These are phyloP conservation scores for Rhizopogon sp. DNA, from an alignment of 768 basidiomycete genomes.

Conservation along the genomic window DNA sequence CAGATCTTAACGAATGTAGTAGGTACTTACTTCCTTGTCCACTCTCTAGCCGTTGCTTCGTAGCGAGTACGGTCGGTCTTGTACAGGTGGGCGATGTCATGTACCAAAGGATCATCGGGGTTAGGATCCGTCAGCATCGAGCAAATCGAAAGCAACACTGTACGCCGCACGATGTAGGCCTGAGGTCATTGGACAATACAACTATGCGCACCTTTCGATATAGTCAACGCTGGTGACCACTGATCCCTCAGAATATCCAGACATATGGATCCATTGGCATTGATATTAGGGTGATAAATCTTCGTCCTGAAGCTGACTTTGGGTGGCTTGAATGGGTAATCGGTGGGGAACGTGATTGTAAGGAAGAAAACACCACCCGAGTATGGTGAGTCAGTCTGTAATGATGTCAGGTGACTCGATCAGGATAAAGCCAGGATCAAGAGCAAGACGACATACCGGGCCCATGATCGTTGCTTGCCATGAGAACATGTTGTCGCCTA, in stretches of 20 bases:
- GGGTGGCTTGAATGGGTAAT: conserved; percentile 99
- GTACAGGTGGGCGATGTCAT: conserved; percentile 98
- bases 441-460: conserved; percentile 57
- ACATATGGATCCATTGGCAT: conserved; percentile 98
- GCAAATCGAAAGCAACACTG: conserved; percentile 95
- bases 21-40: conserved; percentile 91
- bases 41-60: conserved; percentile 97
- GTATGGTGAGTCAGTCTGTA: conserved; percentile 93
- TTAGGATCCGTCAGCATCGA: conserved; percentile 99
- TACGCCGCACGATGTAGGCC: neutral
- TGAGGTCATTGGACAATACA: neutral
- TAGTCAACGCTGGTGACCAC: conserved; percentile 98
- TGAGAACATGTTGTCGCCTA: conserved; percentile 97
- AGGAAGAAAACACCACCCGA: conserved; percentile 99
- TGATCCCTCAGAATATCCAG: conserved; percentile 98
- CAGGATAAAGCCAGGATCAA: conserved; percentile 1
- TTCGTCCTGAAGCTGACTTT: conserved; percentile 99
- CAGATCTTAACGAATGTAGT: neutral
- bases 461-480: conserved; percentile 99
- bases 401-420: conserved; percentile 20
- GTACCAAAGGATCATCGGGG: conserved; percentile 97
- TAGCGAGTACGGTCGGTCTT: conserved; percentile 98
- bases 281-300: conserved; percentile 99
- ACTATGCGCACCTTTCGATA: conserved; percentile 83
- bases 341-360: conserved; percentile 88